Percentiles rank a stretch among this genome's conserved stretches.
Conservation (phyloP, 2,329 filamentous ascomycete genomes). For the Thelonectria discophora region DNA sequence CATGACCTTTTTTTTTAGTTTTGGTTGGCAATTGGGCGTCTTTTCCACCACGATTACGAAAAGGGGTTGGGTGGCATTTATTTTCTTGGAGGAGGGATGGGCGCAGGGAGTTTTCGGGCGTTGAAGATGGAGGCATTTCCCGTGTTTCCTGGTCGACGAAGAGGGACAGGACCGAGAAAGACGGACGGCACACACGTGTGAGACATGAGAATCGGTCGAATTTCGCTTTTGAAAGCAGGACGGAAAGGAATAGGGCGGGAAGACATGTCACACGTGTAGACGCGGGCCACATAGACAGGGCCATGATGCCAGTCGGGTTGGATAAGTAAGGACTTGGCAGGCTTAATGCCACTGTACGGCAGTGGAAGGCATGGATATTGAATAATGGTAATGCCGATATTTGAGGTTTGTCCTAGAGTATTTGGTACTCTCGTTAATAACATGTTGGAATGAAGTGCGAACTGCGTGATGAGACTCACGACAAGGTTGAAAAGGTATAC, state of each 20-base stretch:
- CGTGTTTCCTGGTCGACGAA: slow-evolving; percentile 14
- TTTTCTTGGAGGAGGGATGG: slow-evolving; percentile 32
- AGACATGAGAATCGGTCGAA: slow-evolving; percentile 18
- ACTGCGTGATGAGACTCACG: background rate
- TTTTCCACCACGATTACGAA: slow-evolving; percentile 33
- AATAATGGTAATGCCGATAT: slow-evolving; percentile 45
- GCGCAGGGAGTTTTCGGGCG: slow-evolving; percentile 41
- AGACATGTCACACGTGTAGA: background rate
- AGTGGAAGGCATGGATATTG: slow-evolving; percentile 38
- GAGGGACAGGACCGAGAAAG: slow-evolving; percentile 8
- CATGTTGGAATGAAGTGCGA: background rate
- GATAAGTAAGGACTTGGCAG: slow-evolving; percentile 13
- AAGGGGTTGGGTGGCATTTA: slow-evolving; percentile 28
- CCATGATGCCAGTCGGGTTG: slow-evolving; percentile 34
- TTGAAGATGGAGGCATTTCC: slow-evolving; percentile 30
- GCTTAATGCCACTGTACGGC: slow-evolving; percentile 17
- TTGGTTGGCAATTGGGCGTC: slow-evolving; percentile 30
- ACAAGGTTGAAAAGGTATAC: background rate
- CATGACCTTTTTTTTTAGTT: slow-evolving; percentile 26
- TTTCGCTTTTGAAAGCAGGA: slow-evolving; percentile 11
- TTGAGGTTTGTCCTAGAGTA: slow-evolving; percentile 13
- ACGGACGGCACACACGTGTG: slow-evolving; percentile 23
- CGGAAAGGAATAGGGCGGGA: slow-evolving; percentile 19
- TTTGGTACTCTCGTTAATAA: background rate
- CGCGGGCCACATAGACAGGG: slow-evolving; percentile 16